Evolutionary conservation across 2,329 filamentous ascomycete genomes (phyloP), one percentile per base, ranked within the genome.

Genomic region (Geosmithia morbida): DNA sequence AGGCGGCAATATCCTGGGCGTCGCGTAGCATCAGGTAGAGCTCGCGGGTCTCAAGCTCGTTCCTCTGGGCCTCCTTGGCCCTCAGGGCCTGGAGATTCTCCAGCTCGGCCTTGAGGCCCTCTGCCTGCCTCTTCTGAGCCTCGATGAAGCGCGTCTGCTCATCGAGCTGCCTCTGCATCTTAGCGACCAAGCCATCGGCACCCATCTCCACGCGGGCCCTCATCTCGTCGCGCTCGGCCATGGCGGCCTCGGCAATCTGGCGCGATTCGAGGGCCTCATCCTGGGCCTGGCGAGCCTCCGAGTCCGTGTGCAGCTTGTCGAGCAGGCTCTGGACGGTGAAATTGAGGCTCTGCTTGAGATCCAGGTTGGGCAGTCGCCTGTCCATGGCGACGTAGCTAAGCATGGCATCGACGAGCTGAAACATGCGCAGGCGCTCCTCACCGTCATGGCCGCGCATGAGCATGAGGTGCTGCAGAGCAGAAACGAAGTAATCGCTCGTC

Each of bases 321-420:
- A 98, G 72, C 55, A 98, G 72, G 63, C 80, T 94, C 67, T 97
- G 92, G 10, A 98, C 92, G 0, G 90, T 96, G 58, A 97, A 97
- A 63, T 94, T 96, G 53, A 98, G 77, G 59, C 88, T 94, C 64
- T 97, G 90, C 69, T 96, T 96, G 50, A 98, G 77, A 62, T 98
- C 92, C 81, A 97, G 90, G 64, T 98, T 90, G 40, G 92, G 92
- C 53, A 97, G 66, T 52, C 92, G 78, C 59, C 92, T 79, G 64
- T 98, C 92, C 90, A 98, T 98, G 56, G 90, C 90, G 52, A 98
- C 90, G 64, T 97, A 97, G 65, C 88, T 95, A 54, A 98, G 79
- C 88, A 97, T 97, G n/a, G 87, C 83, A 65, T 98, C 92, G 26
- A 97, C 89, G 26, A 98, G 78, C 69, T 97, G 92, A 67, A 97